Evolutionary conservation across 2,329 filamentous ascomycete species (phyloP), one percentile per base, ranked within the genome.

Genomic region (Truncatella angustata): DNA sequence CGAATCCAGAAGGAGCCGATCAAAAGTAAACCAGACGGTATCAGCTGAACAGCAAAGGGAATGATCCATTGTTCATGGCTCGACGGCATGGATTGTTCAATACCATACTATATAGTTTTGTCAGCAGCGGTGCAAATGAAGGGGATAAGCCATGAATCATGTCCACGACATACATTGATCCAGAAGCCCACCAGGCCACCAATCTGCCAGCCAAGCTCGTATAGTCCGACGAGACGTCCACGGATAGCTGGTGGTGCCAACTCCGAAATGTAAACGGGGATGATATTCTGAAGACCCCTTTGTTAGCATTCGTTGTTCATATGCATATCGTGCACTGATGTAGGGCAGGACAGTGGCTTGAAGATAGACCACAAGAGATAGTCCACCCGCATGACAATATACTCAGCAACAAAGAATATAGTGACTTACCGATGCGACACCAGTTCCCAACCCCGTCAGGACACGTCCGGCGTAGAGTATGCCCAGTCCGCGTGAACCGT

Each of bases 401-500:
- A n/a, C n/a, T n/a, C n/a, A n/a, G n/a, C n/a, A n/a, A 26, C 32
- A 20, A 12, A n/a, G 14, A 24, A 20, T 7, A 14, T 4, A 51
- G 37, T 51, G 10, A 52, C 52, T 24, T 54, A 58, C 55, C 30
- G 45, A 49, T 49, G 45, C 45, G 24, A 42, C 47, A 42, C 47
- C 47, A 14, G 77, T 74, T 14, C 73, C 76, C 24, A 79, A 52
- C 42, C 78, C 77, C n/a, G 75, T 75, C 43, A 81, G 70, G 30
- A 78, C 78, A 37, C 78, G 70, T 2, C 78, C 77, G 28, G 66
- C 75, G 54, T 80, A 80, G 20, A 81, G 69, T 55, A 73, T 62
- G 9, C 79, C 82, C 26, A 85, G 49, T 79, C 82, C 34, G 85
- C 62, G 78, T 84, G 85, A 50, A 85, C 54, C 47, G 78, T 81